Evolutionary conservation across 805 yeast species (phyloP).

Genomic region (Yamadazyma akitaensis): DNA sequence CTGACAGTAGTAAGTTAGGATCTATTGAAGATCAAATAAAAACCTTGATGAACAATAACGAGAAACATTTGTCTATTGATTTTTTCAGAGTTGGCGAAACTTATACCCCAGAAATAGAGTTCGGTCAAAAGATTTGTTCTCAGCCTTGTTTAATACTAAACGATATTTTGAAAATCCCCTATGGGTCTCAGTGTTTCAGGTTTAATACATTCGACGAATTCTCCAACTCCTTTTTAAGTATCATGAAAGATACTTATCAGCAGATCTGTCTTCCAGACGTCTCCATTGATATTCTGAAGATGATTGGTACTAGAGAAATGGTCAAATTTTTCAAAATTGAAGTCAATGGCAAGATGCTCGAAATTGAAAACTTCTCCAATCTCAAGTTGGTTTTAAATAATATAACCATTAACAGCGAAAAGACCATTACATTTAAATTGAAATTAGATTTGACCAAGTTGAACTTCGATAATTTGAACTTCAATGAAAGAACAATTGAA

Average conservation of each 20-base stretch:
- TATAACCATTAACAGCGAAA: conserved; percentile 11
- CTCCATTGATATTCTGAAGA: conserved; percentile 17
- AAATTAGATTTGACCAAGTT: conserved; percentile 10
- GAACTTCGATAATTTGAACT: conserved; percentile 12
- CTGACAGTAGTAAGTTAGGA: conserved; percentile 1
- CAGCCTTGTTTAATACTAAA: conserved; percentile 11
- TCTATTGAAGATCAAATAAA: conserved; percentile 11
- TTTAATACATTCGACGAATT: conserved; percentile 19
- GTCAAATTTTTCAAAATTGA: conserved; percentile 20
- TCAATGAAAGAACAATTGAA: conserved; percentile 10
- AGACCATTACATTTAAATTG: conserved; percentile 13
- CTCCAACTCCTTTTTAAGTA: conserved; percentile 11
- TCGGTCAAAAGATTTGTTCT: conserved; percentile 10
- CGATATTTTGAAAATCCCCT: conserved; percentile 15
- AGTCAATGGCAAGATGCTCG: conserved; percentile 21
- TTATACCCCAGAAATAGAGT: conserved; percentile 17
- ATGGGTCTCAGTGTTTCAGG: conserved; percentile 19
- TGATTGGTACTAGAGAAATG: conserved; percentile 15
- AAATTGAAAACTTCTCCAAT: conserved; percentile 13
- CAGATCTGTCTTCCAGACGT: conserved; percentile 22
- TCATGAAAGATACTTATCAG: conserved; percentile 16
- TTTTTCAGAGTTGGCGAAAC: conserved; percentile 22
- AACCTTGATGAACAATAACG: conserved; percentile 11
- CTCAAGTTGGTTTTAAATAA: conserved; percentile 11
- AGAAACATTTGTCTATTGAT: conserved; percentile 20